A percentile compares a stretch with the other conserved stretches of the same genome.
Evolutionary conservation across 352 stramenopile species (phyloP).

Genomic region (Halophytophthora polymorphica): DNA sequence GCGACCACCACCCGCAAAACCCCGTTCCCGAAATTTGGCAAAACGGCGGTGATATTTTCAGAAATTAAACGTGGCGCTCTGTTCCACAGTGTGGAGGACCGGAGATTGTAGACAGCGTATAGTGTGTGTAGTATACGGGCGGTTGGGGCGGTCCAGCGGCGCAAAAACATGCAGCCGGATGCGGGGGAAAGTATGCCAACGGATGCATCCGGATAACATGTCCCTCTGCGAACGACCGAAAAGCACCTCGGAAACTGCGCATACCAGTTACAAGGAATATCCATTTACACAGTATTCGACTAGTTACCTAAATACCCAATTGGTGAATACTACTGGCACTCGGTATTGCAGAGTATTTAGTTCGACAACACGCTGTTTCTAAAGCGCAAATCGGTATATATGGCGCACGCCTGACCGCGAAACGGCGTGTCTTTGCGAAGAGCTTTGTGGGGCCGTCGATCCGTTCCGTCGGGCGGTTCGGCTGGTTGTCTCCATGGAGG

Average conservation of each 20-base stretch:
- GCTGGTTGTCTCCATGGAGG: no score
- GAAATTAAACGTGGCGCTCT: conserved; percentile 1
- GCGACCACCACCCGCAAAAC: conserved; percentile 21
- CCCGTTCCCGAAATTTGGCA: conserved; percentile 15
- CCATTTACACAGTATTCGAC: no score
- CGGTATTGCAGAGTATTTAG: no score
- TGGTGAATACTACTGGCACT: no score
- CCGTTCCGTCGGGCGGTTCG: no score
- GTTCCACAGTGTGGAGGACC: conserved; percentile 3
- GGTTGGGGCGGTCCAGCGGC: not conserved
- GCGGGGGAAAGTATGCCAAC: not conserved
- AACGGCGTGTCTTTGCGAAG: conserved; percentile 11
- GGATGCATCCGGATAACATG: no score
- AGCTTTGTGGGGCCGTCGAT: not conserved
- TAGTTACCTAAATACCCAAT: no score
- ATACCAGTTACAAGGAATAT: no score
- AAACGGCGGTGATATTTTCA: not conserved
- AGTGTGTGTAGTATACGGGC: conserved; percentile 18
- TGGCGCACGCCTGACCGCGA: not conserved
- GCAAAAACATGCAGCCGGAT: conserved; percentile 26
- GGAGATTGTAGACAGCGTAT: conserved; percentile 6
- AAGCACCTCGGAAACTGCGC: no score
- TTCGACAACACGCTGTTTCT: not conserved
- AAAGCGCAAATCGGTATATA: not conserved
- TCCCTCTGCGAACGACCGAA: no score